A percentile compares a stretch with the other conserved stretches of the same genome.
phyloP scores from a whole-genome alignment of 352 stramenopile species.

The Globisporangium nunn region DNA sequence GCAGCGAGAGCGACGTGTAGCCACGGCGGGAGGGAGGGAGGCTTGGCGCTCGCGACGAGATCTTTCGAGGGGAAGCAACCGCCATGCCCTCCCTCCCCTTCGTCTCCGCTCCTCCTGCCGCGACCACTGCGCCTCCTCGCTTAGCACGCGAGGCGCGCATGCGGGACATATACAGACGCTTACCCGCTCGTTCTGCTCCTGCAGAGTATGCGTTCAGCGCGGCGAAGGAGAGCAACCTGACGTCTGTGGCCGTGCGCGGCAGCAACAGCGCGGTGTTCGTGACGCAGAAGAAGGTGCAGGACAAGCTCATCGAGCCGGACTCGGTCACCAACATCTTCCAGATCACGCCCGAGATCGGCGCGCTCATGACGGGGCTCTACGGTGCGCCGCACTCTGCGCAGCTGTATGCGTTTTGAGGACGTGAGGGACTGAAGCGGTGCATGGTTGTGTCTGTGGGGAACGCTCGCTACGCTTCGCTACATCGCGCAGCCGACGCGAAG shows the following conservation, averaged over 20 bases:
- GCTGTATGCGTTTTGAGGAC: no score
- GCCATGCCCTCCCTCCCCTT: no score
- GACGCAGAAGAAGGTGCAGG: slow-evolving; percentile 98
- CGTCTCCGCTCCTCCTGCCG: no score
- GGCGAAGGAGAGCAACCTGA: slow-evolving; percentile 91
- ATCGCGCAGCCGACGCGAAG: slow-evolving; percentile 77
- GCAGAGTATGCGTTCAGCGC: slow-evolving; percentile 98
- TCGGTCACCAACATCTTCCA: slow-evolving; percentile 96
- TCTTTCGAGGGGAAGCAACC: slow-evolving; percentile 5
- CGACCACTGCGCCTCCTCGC: background rate
- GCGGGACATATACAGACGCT: background rate
- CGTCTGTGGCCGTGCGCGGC: slow-evolving; percentile 94
- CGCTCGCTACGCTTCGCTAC: background rate
- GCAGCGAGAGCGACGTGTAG: no score
- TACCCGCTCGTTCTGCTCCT: background rate
- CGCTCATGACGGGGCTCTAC: slow-evolving; percentile 92
- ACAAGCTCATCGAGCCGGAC: slow-evolving; percentile 93
- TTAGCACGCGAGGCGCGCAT: no score
- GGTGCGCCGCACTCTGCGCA: slow-evolving; percentile 21
- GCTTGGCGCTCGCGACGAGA: slow-evolving; percentile 2
- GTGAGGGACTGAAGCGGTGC: no score
- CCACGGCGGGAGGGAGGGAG: no score
- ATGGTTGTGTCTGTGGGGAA: background rate
- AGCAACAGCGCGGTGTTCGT: slow-evolving; percentile 93
- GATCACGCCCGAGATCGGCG: slow-evolving; percentile 94